These are phyloP conservation scores for Aleurites moluccanus DNA, from an alignment of 441 rosid species.

Conservation along the genomic window DNA sequence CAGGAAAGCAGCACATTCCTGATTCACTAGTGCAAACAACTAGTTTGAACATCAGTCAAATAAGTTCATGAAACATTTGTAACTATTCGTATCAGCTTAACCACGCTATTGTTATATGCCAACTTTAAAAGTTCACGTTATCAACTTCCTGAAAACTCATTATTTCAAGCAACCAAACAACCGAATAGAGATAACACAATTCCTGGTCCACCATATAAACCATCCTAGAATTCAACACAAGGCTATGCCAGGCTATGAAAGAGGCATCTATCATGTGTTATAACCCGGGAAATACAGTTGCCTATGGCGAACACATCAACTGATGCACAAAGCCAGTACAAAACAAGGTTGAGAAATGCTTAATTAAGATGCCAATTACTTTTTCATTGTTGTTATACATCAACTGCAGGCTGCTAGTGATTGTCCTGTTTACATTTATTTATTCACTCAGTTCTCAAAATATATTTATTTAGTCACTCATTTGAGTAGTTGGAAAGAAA, in stretches of 20 bases:
- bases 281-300: not conserved
- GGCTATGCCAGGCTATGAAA: not conserved
- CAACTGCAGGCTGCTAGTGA: not conserved
- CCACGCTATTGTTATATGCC: not conserved
- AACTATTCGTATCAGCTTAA: not conserved
- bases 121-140: not conserved
- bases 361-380: not conserved
- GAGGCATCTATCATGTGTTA: not conserved
- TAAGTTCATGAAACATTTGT: not conserved
- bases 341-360: not conserved
- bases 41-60: not conserved
- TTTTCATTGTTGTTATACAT: not conserved
- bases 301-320: not conserved
- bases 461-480: not conserved
- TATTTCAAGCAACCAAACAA: constrained; percentile 4
- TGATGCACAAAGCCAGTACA: not conserved
- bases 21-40: not conserved
- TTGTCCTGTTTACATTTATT: not conserved
- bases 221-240: not conserved
- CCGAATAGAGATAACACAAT: not conserved
- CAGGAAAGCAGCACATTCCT: not conserved
- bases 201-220: not conserved
- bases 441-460: not conserved
- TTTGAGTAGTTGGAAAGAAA: constrained; percentile 20
- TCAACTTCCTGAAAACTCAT: not conserved